Conservation (phyloP, 345 rosid genomes). For the Lepidium aucheri region DNA sequence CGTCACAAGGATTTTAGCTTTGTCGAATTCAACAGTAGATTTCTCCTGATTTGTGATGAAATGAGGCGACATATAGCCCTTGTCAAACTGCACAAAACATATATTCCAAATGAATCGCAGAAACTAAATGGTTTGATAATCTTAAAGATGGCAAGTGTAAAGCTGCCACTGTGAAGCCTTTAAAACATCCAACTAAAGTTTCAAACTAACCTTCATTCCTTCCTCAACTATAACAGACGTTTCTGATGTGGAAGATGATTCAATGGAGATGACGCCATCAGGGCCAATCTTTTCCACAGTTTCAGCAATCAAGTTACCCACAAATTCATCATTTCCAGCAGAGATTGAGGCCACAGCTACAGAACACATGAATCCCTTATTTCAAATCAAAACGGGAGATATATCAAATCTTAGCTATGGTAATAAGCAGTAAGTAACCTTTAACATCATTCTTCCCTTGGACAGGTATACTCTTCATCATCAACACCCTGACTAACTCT, state of each 20-base stretch:
- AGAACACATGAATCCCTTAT: not conserved
- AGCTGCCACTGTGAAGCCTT: not conserved
- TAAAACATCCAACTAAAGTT: not conserved
- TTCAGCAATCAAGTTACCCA: slow-evolving; percentile 62
- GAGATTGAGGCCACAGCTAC: slow-evolving; percentile 90
- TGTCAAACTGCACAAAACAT: slow-evolving; percentile 52
- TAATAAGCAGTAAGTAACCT: slow-evolving; percentile 33
- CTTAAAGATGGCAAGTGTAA: not conserved
- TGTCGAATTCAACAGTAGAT: slow-evolving; percentile 69
- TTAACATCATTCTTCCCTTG: slow-evolving; percentile 54
- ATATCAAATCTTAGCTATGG: not conserved
- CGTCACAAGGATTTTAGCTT: slow-evolving; percentile 68
- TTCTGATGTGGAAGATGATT: slow-evolving; percentile 65
- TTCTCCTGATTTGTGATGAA: slow-evolving; percentile 82
- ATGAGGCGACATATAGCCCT: slow-evolving; percentile 72
- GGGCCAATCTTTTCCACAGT: slow-evolving; percentile 71
- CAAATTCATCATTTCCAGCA: slow-evolving; percentile 80
- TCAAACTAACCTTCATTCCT: slow-evolving; percentile 69
- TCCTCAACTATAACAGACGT: slow-evolving; percentile 69
- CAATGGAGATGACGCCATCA: slow-evolving; percentile 76
- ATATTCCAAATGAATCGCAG: not conserved
- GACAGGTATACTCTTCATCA: slow-evolving; percentile 48
- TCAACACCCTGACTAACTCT: slow-evolving; percentile 46
- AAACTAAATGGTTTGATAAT: not conserved
- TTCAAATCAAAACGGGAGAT: not conserved